Percentiles rank a stretch among this genome's conserved stretches.
phyloP scores from a whole-genome alignment of 2,329 filamentous ascomycete species.

The Moelleriella libera region DNA sequence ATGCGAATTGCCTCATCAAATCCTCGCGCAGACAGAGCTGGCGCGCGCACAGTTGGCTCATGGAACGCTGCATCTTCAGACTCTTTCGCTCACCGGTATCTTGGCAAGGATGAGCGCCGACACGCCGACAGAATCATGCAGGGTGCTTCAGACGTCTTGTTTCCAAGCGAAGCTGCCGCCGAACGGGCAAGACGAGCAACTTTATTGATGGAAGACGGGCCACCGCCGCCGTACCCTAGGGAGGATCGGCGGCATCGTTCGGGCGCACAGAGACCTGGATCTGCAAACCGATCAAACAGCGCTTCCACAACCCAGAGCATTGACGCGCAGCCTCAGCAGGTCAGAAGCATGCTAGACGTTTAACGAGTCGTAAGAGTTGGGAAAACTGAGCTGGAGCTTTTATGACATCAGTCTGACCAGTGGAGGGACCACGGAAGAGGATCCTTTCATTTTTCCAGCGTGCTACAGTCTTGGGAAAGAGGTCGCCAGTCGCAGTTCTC shows the following conservation, averaged over 20 bases:
- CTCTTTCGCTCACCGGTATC: conserved; percentile 14
- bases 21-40: conserved; percentile 16
- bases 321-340: conserved; percentile 34
- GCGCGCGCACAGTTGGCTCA: conserved; percentile 5
- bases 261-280: conserved; percentile 12
- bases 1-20: conserved; percentile 12
- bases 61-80: background rate
- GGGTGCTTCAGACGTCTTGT: conserved; percentile 30
- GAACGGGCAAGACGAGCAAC: conserved; percentile 19
- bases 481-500: no score
- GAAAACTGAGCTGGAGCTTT: no score
- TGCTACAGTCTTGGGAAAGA: no score
- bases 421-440: no score
- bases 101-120: conserved; percentile 28
- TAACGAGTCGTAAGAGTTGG: conserved; percentile 11
- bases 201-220: conserved; percentile 29
- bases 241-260: conserved; percentile 8
- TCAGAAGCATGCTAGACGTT: conserved; percentile 45
- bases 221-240: conserved; percentile 25
- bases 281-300: conserved; percentile 28
- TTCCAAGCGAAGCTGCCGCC: conserved; percentile 24
- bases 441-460: no score
- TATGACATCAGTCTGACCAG: no score
- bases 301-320: conserved; percentile 31
- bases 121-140: conserved; percentile 29